phyloP scores from a whole-genome alignment of 371 early-diverging fungal genomes.

The Mucor irregularis region DNA sequence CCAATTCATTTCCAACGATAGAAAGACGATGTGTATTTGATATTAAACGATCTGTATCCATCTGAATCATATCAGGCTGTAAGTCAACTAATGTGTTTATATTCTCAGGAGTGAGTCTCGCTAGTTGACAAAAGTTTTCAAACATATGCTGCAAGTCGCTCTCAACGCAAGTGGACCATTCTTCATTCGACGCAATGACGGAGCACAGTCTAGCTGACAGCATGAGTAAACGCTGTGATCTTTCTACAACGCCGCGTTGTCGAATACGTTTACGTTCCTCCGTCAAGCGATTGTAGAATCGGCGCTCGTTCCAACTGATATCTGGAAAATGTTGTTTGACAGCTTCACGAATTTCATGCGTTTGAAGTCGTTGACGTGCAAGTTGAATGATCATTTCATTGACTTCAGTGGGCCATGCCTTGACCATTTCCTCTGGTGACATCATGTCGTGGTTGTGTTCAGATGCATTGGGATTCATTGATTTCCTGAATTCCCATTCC shows the following conservation, averaged over 20 bases:
- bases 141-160: conserved; percentile 34
- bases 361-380: conserved; percentile 42
- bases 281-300: conserved; percentile 60
- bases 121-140: conserved; percentile 32
- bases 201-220: conserved; percentile 39
- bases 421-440: conserved; percentile 59
- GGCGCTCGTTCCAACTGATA: conserved; percentile 60
- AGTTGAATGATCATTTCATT: conserved; percentile 45
- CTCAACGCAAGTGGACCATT: conserved; percentile 37
- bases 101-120: conserved; percentile 18
- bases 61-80: conserved; percentile 22
- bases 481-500: conserved; percentile 60
- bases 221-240: conserved; percentile 29
- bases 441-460: conserved; percentile 64
- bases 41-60: conserved; percentile 22
- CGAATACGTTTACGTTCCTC: conserved; percentile 58
- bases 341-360: conserved; percentile 58
- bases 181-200: conserved; percentile 37
- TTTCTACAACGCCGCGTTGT: conserved; percentile 35
- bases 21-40: conserved; percentile 35
- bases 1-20: conserved; percentile 8
- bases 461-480: conserved; percentile 56
- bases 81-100: conserved; percentile 22
- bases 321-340: conserved; percentile 61
- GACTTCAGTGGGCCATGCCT: conserved; percentile 54